Conservation (phyloP, 768 basidiomycete genomes). For the Russula sp. region DNA sequence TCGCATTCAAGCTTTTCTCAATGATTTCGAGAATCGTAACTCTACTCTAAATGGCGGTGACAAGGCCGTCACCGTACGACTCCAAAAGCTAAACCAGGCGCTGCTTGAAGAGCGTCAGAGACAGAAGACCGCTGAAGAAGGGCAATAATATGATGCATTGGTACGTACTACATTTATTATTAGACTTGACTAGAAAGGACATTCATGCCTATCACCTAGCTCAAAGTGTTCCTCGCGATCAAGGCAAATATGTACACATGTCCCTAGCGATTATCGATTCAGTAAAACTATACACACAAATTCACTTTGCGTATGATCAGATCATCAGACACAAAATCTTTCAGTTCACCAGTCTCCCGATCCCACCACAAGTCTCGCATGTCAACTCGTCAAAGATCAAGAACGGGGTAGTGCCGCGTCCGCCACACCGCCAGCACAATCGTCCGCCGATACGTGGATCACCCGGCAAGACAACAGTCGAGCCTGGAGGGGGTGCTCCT, state of each 20-base stretch:
- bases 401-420: constrained; percentile 50
- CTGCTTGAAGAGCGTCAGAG: constrained; percentile 35
- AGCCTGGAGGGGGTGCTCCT: constrained; percentile 39
- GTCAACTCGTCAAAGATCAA: constrained; percentile 52
- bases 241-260: not conserved
- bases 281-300: not conserved
- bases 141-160: not conserved
- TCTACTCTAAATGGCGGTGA: constrained; percentile 37
- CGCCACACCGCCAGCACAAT: constrained; percentile 63
- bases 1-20: constrained; percentile 36
- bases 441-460: constrained; percentile 69
- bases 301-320: not conserved
- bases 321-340: not conserved
- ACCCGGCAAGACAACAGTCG: constrained; percentile 55
- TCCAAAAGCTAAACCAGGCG: constrained; percentile 39
- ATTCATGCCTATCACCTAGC: not conserved
- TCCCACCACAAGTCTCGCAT: constrained; percentile 60
- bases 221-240: not conserved
- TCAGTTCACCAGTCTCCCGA: constrained; percentile 46
- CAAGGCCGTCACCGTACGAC: constrained; percentile 38
- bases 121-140: constrained; percentile 9
- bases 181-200: not conserved
- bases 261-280: not conserved
- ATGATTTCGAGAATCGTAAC: constrained; percentile 36
- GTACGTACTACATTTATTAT: not conserved